phyloP scores from a whole-genome alignment of 2,329 filamentous ascomycete species.

The Conoideocrella luteorostrata region DNA sequence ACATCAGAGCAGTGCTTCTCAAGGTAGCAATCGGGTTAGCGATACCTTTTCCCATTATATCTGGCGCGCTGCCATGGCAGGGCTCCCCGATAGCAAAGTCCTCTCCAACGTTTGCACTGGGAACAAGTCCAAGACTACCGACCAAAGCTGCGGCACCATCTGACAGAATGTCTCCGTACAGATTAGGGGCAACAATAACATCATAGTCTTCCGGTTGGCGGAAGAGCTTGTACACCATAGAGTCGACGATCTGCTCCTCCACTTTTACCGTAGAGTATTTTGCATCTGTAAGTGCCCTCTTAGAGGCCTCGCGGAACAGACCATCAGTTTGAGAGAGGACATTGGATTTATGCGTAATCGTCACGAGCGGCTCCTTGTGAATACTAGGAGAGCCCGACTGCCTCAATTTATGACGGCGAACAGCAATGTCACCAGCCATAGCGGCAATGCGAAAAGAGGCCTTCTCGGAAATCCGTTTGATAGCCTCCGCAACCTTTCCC shows the following conservation, averaged over 20 bases:
- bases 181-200: conserved; percentile 93
- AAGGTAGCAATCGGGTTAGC: conserved; percentile 96
- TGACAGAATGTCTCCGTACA: conserved; percentile 95
- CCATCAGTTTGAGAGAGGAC: conserved; percentile 95
- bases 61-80: conserved; percentile 91
- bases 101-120: conserved; percentile 90
- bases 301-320: conserved; percentile 78
- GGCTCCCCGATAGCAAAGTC: conserved; percentile 95
- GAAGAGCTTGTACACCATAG: conserved; percentile 99
- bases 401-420: conserved; percentile 77
- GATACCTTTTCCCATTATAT: conserved; percentile 88
- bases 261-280: conserved; percentile 61
- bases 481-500: conserved; percentile 87
- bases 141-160: conserved; percentile 93
- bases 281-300: conserved; percentile 60
- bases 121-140: conserved; percentile 85
- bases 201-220: conserved; percentile 92
- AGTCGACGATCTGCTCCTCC: conserved; percentile 98
- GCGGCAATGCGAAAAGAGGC: conserved; percentile 80
- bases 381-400: conserved; percentile 50
- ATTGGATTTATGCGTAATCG: conserved; percentile 98
- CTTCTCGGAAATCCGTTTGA: conserved; percentile 90
- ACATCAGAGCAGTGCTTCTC: conserved; percentile 84
- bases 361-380: conserved; percentile 69
- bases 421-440: conserved; percentile 92